Evolutionary conservation across 352 stramenopile genomes (phyloP).

Genomic region (Globisporangium spiculum): DNA sequence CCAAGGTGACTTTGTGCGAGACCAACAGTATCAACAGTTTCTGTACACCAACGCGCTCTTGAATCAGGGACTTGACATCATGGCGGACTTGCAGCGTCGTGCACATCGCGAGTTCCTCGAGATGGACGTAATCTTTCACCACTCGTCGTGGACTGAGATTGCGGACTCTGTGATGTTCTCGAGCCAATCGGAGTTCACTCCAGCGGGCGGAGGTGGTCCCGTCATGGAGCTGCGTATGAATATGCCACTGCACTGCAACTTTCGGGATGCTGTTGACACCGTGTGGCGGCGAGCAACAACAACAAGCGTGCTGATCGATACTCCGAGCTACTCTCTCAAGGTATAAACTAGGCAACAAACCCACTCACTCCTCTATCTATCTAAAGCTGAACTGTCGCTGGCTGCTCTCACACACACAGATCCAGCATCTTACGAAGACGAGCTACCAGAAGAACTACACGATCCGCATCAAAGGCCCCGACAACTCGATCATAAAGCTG

Average conservation of each 20-base stretch:
- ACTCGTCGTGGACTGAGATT: not conserved
- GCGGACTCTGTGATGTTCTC: not conserved
- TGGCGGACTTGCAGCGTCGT: slow-evolving; percentile 1
- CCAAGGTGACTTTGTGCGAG: not conserved
- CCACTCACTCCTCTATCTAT: not conserved
- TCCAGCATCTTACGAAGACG: not conserved
- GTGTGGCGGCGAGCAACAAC: not conserved
- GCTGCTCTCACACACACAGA: not conserved
- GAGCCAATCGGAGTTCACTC: not conserved
- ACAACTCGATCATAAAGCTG: too few species aligned
- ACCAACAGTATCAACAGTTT: slow-evolving; percentile 5
- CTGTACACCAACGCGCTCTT: not conserved
- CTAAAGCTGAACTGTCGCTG: not conserved
- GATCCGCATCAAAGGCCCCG: not conserved
- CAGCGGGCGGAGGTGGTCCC: not conserved
- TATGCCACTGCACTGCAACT: not conserved
- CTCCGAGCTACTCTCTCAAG: slow-evolving; percentile 3
- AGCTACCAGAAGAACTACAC: slow-evolving; percentile 14
- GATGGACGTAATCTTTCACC: not conserved
- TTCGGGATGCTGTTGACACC: not conserved
- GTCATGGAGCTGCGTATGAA: slow-evolving; percentile 22
- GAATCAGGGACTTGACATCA: not conserved
- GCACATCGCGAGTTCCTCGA: not conserved
- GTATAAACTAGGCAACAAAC: not conserved
- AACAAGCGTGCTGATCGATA: slow-evolving; percentile 20